A percentile compares a stretch with the other conserved stretches of the same genome.
Conservation (phyloP, 73 alveolate genomes). For the Breviolum minutum region DNA sequence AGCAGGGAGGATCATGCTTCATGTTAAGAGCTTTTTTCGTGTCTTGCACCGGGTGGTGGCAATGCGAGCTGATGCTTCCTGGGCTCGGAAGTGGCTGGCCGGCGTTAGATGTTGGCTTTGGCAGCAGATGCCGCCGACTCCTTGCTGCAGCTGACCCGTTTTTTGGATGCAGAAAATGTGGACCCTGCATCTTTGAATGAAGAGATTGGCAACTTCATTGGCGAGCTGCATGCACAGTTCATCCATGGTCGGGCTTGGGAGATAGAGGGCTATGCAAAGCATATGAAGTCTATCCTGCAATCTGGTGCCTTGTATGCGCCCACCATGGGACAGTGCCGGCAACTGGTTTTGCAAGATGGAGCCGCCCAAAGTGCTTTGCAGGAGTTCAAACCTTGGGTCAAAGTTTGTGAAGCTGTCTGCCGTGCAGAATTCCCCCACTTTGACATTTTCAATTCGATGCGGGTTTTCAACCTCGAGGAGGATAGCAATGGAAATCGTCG, state of each 20-base stretch:
- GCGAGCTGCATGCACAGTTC: not conserved
- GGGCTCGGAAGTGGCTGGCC: not conserved
- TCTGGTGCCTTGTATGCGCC: not conserved
- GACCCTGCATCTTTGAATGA: slow-evolving; percentile 8
- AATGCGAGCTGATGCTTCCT: not conserved
- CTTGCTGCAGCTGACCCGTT: slow-evolving; percentile 6
- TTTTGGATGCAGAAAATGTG: not conserved
- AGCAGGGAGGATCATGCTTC: slow-evolving; percentile 7
- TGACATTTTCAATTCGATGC: slow-evolving; percentile 2
- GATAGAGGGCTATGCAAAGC: slow-evolving; percentile 5
- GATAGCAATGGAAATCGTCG: not conserved
- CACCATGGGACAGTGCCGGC: not conserved
- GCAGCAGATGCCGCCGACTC: slow-evolving; percentile 41
- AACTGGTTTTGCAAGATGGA: not conserved
- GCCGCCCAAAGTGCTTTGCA: not conserved
- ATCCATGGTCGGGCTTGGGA: not conserved
- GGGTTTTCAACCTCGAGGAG: slow-evolving; percentile 21
- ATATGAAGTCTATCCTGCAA: not conserved
- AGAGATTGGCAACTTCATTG: not conserved
- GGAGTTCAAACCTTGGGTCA: not conserved
- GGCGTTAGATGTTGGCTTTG: not conserved
- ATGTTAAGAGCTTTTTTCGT: not conserved
- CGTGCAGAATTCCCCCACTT: slow-evolving; percentile 39
- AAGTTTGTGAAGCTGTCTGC: not conserved
- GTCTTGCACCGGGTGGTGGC: not conserved